Conservation (phyloP, 225 moss, liverwort and hornwort species). For the Sphagnum tenellum region DNA sequence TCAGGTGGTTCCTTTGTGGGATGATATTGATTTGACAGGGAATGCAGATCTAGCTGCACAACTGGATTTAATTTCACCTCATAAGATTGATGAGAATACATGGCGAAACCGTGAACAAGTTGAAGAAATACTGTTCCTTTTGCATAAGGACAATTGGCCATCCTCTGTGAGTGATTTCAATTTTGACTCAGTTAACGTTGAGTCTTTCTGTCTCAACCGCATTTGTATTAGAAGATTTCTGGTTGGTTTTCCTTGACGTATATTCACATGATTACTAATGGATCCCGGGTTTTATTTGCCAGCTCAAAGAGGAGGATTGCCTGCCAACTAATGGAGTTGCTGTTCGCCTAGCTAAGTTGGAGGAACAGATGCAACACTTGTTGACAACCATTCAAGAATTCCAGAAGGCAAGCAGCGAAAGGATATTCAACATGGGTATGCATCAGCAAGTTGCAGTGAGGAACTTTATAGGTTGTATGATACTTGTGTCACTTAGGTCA, state of each 20-base stretch:
- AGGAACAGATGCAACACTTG: slow-evolving; percentile 24
- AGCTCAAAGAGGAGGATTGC: slow-evolving; percentile 32
- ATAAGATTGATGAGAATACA: slow-evolving; percentile 93
- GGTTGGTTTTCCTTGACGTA: background rate
- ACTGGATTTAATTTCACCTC: slow-evolving; percentile 43
- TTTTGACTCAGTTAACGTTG: background rate
- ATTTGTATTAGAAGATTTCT: background rate
- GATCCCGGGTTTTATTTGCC: slow-evolving; percentile 2
- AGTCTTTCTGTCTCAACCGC: background rate
- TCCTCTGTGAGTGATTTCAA: slow-evolving; percentile 25
- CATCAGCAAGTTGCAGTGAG: too few relatives aligned
- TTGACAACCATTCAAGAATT: slow-evolving; percentile 31
- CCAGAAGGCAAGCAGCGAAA: slow-evolving; percentile 45
- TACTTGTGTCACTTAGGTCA: too few relatives aligned
- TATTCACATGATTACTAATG: background rate
- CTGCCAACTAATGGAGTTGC: slow-evolving; percentile 17
- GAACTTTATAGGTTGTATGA: too few relatives aligned
- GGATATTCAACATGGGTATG: slow-evolving; percentile 52
- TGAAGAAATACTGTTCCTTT: slow-evolving; percentile 61
- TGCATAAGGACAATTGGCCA: slow-evolving; percentile 63
- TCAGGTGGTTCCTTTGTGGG: too few relatives aligned
- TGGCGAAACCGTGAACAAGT: slow-evolving; percentile 93
- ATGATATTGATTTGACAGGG: too few relatives aligned
- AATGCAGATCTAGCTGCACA: slow-evolving; percentile 20
- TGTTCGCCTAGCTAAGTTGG: slow-evolving; percentile 30